Conservation (phyloP, 2,329 filamentous ascomycete species). For the Leptographium flavum region DNA sequence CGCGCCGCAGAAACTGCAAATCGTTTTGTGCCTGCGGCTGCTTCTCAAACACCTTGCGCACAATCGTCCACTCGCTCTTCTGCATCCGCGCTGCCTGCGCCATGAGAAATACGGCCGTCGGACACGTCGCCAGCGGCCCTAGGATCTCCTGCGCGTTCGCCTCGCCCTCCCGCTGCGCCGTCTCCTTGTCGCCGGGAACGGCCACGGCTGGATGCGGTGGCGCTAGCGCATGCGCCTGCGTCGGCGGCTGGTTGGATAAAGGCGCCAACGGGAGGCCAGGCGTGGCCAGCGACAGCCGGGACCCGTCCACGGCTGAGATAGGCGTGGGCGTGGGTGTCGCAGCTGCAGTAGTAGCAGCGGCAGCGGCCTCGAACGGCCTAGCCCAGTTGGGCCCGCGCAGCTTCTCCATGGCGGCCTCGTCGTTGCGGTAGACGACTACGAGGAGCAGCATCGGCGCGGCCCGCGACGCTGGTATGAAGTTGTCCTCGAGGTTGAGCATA, state of each 20-base stretch:
- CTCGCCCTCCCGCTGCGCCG: slow-evolving; percentile 9
- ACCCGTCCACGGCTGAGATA: too few species aligned
- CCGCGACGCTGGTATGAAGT: slow-evolving; percentile 57
- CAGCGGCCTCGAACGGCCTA: slow-evolving; percentile 18
- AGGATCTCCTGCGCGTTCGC: slow-evolving; percentile 9
- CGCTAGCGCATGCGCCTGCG: not conserved
- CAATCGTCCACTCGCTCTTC: slow-evolving; percentile 58
- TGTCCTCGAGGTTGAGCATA: slow-evolving; percentile 75
- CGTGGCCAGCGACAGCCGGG: too few species aligned
- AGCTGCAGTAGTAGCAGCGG: not conserved
- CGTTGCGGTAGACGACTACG: slow-evolving; percentile 69
- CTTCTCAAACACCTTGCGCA: slow-evolving; percentile 51
- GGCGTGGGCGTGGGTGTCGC: not conserved
- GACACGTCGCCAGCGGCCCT: slow-evolving; percentile 45
- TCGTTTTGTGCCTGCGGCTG: slow-evolving; percentile 53
- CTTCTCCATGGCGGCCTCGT: slow-evolving; percentile 24
- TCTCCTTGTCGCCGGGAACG: not conserved
- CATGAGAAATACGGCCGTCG: slow-evolving; percentile 55
- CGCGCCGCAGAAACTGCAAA: slow-evolving; percentile 37
- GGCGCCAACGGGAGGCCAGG: too few species aligned
- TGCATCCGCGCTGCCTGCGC: slow-evolving; percentile 55
- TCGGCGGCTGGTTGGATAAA: too few species aligned
- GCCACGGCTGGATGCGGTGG: not conserved
- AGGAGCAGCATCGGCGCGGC: slow-evolving; percentile 67
- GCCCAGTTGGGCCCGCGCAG: slow-evolving; percentile 18